Evolutionary conservation across 129 eudicot genomes (phyloP).

Genomic region (Helichrysum umbraculigerum): DNA sequence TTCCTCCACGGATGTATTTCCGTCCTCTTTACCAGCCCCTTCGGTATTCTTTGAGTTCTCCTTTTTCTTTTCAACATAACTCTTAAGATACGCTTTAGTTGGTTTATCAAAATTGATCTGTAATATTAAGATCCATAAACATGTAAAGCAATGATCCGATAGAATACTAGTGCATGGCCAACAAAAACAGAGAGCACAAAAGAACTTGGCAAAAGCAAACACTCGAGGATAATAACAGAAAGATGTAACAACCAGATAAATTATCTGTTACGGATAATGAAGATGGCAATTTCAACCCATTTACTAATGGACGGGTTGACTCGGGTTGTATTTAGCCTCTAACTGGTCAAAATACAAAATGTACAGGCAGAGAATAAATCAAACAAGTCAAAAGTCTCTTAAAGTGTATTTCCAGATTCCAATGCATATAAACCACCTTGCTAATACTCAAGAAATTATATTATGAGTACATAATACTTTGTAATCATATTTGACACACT

Average conservation of each 20-base stretch:
- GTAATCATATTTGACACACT: neutral
- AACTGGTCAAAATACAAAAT: neutral
- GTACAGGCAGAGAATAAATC: neutral
- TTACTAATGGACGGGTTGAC: neutral
- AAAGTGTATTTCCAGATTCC: neutral
- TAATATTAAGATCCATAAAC: constrained; percentile 22
- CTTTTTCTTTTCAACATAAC: constrained; percentile 73
- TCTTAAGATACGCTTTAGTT: constrained; percentile 68
- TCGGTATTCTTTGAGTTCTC: constrained; percentile 51
- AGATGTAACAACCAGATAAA: neutral
- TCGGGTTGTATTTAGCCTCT: neutral
- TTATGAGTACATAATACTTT: neutral
- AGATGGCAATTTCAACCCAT: neutral
- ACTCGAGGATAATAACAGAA: neutral
- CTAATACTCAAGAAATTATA: neutral
- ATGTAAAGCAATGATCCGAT: neutral
- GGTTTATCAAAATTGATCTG: constrained; percentile 78
- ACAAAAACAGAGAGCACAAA: neutral
- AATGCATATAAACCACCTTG: neutral
- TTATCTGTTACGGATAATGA: neutral
- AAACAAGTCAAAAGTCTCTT: neutral
- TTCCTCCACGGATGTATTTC: constrained; percentile 39
- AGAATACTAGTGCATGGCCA: neutral
- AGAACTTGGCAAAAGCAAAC: neutral
- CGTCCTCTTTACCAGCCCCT: constrained; percentile 33